These are phyloP conservation scores for Globisporangium echinulatum DNA, from an alignment of 352 stramenopile genomes.

Conservation along the genomic window DNA sequence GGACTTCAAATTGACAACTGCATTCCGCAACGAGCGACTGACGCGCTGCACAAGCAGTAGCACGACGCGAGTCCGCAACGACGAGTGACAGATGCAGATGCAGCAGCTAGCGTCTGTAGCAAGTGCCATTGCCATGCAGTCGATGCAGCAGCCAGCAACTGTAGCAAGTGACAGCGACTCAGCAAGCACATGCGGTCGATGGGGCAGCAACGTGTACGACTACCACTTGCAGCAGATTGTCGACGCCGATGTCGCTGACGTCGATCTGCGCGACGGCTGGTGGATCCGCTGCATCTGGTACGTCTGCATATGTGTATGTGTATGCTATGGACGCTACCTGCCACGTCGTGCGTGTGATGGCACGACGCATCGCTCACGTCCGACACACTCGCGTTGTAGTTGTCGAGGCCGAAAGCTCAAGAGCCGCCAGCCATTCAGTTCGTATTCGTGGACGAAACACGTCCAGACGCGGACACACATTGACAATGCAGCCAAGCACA, in stretches of 20 bases:
- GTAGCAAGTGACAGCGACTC: neutral
- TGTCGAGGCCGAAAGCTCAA: conserved; percentile 32
- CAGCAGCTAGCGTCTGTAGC: neutral
- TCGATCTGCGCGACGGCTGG: conserved; percentile 34
- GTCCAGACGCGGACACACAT: conserved; percentile 13
- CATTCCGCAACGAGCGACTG: conserved; percentile 2
- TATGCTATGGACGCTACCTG: neutral
- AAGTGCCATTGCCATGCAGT: neutral
- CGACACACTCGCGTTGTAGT: conserved; percentile 8
- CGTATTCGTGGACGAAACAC: conserved; percentile 27
- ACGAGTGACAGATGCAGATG: neutral
- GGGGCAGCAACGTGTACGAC: conserved; percentile 45
- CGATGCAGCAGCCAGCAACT: neutral
- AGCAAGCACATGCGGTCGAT: conserved; percentile 7
- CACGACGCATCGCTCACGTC: no score
- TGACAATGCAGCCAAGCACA: conserved; percentile 8
- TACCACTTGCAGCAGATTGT: conserved; percentile 30
- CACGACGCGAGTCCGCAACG: neutral
- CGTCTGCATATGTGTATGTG: neutral
- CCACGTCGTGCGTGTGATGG: neutral
- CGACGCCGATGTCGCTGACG: conserved; percentile 24
- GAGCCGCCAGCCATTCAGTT: conserved; percentile 18
- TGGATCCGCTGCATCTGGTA: conserved; percentile 56
- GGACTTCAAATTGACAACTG: neutral
- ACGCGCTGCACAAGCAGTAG: neutral